phyloP scores from a whole-genome alignment of 2,329 filamentous ascomycete genomes.

The Penicillium sp. region DNA sequence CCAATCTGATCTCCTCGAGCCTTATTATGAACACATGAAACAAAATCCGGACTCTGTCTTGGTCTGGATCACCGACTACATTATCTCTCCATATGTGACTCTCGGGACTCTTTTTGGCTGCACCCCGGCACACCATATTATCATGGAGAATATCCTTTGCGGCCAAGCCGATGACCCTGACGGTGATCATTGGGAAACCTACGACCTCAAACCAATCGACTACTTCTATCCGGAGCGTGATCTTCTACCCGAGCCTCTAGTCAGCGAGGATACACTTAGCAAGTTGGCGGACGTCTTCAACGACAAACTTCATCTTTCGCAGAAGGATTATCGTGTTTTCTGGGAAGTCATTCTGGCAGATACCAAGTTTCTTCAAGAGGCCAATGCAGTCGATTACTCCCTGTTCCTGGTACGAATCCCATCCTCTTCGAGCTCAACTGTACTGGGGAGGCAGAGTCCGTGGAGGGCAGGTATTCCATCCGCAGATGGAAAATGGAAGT shows the following conservation, averaged over 20 bases:
- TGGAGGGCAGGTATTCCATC: constrained; percentile 62
- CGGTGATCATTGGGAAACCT: constrained; percentile 59
- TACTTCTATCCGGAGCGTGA: constrained; percentile 75
- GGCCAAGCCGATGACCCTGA: constrained; percentile 49
- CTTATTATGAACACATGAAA: constrained; percentile 62
- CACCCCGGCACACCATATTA: constrained; percentile 65
- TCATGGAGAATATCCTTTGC: constrained; percentile 71
- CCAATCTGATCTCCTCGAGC: constrained; percentile 58
- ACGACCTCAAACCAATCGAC: constrained; percentile 66
- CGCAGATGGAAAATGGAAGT: constrained; percentile 60
- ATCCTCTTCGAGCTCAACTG: constrained; percentile 29
- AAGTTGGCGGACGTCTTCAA: constrained; percentile 63
- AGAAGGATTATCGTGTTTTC: constrained; percentile 53
- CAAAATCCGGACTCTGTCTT: constrained; percentile 57
- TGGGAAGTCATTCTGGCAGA: constrained; percentile 55
- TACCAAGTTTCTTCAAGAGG: constrained; percentile 56
- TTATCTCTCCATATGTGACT: constrained; percentile 52
- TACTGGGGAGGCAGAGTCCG: constrained; percentile 31
- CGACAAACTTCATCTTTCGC: constrained; percentile 57
- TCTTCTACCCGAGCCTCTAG: constrained; percentile 58
- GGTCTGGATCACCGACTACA: constrained; percentile 66
- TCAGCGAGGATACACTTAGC: constrained; percentile 60
- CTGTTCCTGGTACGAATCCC: constrained; percentile 63
- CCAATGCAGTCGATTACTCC: constrained; percentile 70
- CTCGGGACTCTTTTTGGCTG: constrained; percentile 57